These are phyloP conservation scores for Kernera saxatilis DNA, from an alignment of 345 rosid genomes.

Conservation along the genomic window DNA sequence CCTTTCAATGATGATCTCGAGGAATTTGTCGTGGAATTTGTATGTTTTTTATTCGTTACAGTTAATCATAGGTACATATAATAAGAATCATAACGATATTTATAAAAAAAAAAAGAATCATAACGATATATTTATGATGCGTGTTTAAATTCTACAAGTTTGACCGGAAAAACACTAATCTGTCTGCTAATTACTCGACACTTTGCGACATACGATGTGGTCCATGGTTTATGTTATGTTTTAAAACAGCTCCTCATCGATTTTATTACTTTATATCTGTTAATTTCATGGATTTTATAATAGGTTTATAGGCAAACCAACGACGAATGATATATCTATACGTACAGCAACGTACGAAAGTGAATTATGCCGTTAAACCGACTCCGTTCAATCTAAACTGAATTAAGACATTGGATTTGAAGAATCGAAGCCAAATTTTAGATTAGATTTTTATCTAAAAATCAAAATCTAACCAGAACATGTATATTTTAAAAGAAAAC, in stretches of 20 bases:
- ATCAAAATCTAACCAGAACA: too few relatives aligned
- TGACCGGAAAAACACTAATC: conserved; percentile 7
- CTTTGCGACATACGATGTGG: conserved; percentile 15
- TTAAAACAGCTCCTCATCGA: neutral
- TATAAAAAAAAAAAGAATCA: too few relatives aligned
- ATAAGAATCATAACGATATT: neutral
- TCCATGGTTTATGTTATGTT: neutral
- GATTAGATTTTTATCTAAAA: too few relatives aligned
- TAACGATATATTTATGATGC: neutral
- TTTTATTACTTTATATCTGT: too few relatives aligned
- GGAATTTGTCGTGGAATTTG: conserved; percentile 18
- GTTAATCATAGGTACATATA: conserved; percentile 10
- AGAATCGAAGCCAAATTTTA: neutral
- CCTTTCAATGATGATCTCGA: neutral
- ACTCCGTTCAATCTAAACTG: neutral
- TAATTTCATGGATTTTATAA: neutral
- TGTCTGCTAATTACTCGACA: conserved; percentile 24
- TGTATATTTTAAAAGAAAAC: too few relatives aligned
- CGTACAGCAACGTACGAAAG: neutral
- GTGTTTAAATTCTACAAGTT: conserved; percentile 20
- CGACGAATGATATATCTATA: neutral
- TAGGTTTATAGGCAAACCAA: neutral
- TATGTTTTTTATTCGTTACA: neutral
- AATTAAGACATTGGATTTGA: neutral
- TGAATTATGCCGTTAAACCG: neutral